Base-by-base conservation (phyloP, 2,329 filamentous ascomycete genomes). In the Colletotrichum costaricense region DNA sequence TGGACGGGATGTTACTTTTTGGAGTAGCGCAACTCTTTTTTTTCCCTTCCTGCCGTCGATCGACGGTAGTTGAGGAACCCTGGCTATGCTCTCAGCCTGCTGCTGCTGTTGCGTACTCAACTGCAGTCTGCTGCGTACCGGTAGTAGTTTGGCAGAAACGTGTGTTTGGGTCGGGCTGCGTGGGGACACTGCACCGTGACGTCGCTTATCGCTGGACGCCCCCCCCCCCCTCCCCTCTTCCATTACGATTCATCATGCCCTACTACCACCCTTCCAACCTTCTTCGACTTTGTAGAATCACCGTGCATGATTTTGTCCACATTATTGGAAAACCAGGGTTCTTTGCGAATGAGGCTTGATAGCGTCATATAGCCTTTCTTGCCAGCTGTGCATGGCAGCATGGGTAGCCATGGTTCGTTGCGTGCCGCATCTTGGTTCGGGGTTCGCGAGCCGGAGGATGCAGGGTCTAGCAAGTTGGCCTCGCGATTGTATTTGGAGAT, bases 101-200 rank as follows among this genome's bases (percentile, higher is more conserved):
- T 42, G 5, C 6, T 16, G 38, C 12, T 42, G 14, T 3, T 42
- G 12, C 16, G 14, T 42, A 42, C 38, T 35, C 38, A 16, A 60
- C n/a, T 46, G 16, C 24, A 12, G 22, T 22, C 16, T 28, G 35
- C 9, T 14, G 38, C 16, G 16, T 19, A 19, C 14, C 38, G 6
- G 38, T 42, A 19, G 22, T 22, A 56, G 9, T 24, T 9, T 30
- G 38, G 24, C 14, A 5, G 11, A n/a, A 67, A 55, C 57, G 63
- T 63, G 49, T 33, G 14, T 26, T 54, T 54, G 26, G 26, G 42
- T 67, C 16, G 28, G 65, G 38, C 26, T 58, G 38, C n/a, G 28
- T 54, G 57, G 66, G 30, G 24, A 49, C 24, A 35, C 52, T 73
- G 71, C 71, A 73, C 62, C 67, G 67, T 73, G 67, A 73, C 71